Conservation (phyloP, 1,284 basidiomycete species). For the Earliella scabrosa region DNA sequence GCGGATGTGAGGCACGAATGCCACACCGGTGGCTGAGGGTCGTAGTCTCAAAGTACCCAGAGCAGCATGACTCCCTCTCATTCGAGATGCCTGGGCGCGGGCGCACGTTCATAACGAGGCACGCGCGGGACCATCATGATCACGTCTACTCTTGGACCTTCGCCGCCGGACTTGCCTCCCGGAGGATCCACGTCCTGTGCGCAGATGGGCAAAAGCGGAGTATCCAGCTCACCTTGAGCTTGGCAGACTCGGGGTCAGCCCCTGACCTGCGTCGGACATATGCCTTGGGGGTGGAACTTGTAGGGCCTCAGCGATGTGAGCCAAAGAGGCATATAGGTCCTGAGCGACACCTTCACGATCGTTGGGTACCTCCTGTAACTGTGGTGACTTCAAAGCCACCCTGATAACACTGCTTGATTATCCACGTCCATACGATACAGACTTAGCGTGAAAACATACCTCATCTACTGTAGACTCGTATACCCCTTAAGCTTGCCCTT, state of each 20-base stretch:
- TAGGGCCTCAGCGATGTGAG: not conserved
- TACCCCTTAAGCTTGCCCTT: too few species aligned
- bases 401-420: too few species aligned
- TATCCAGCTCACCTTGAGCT: slow-evolving; percentile 7
- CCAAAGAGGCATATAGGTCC: too few species aligned
- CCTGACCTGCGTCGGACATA: not conserved
- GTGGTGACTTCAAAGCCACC: not conserved
- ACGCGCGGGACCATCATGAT: slow-evolving; percentile 3
- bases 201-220: not conserved
- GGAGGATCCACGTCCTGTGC: not conserved
- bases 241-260: not conserved
- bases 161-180: slow-evolving; percentile 9
- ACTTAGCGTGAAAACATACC: too few species aligned
- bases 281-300: slow-evolving; percentile 4
- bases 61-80: not conserved
- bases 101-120: not conserved
- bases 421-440: too few species aligned
- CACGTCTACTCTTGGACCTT: slow-evolving; percentile 19
- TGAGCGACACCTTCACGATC: too few species aligned
- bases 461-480: too few species aligned
- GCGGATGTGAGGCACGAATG: not conserved
- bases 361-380: not conserved
- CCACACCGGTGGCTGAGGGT: slow-evolving; percentile 3
- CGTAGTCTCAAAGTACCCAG: not conserved
- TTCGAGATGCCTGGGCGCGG: not conserved